Conservation (phyloP, 192 early-diverging fungal species). For the Rhizoclosmatium globosum region DNA sequence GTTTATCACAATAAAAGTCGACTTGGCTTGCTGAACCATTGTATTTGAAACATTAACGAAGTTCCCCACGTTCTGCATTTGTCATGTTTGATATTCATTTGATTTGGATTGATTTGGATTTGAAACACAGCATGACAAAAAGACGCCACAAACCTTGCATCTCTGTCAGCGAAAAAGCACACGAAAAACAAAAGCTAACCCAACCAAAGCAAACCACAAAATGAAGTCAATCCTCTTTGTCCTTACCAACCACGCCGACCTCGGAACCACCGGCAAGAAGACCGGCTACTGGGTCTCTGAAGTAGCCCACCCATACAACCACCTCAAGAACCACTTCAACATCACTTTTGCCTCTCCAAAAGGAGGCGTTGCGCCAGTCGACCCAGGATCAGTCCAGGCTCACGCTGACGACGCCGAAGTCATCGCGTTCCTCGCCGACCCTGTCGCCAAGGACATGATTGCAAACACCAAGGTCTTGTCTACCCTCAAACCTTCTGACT, state of each 20-base stretch:
- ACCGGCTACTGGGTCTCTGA: slow-evolving; percentile 50
- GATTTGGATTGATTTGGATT: background rate
- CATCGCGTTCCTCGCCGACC: slow-evolving; percentile 49
- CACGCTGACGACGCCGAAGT: slow-evolving; percentile 52
- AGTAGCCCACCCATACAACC: slow-evolving; percentile 61
- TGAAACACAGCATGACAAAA: background rate
- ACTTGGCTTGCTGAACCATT: background rate
- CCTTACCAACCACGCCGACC: slow-evolving; percentile 46
- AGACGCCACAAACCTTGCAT: background rate
- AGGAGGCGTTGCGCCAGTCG: slow-evolving; percentile 62
- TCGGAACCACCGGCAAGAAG: slow-evolving; percentile 43
- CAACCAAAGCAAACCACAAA: background rate
- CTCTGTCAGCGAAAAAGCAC: background rate
- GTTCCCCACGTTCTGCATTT: background rate
- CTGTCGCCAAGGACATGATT: slow-evolving; percentile 37
- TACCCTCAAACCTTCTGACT: slow-evolving; percentile 48
- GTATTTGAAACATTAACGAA: background rate
- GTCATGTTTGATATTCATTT: background rate
- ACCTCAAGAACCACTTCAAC: slow-evolving; percentile 54
- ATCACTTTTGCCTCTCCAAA: slow-evolving; percentile 63
- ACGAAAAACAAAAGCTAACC: background rate
- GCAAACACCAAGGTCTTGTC: slow-evolving; percentile 54
- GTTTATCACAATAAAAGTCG: background rate
- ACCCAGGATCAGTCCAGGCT: slow-evolving; percentile 56
- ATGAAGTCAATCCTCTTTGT: slow-evolving; percentile 46